phyloP scores from a whole-genome alignment of 2,329 filamentous ascomycete species.

The Colletotrichum lindemuthianum region DNA sequence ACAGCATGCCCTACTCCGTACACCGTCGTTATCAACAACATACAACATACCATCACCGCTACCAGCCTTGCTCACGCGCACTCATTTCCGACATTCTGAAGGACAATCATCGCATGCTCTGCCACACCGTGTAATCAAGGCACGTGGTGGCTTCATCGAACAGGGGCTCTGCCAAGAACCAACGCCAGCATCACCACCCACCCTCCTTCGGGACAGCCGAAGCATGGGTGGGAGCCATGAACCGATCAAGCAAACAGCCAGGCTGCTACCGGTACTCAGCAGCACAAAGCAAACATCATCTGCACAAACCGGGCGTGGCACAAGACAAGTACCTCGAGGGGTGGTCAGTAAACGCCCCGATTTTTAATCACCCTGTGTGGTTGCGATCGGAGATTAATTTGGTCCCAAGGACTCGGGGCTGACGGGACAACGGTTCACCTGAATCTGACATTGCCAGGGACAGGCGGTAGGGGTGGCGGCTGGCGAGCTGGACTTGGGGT shows the following conservation, averaged over 20 bases:
- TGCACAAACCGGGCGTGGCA: slow-evolving; percentile 14
- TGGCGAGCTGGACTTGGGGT: too few species aligned
- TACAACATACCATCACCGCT: too few species aligned
- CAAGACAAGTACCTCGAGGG: not conserved
- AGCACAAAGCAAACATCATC: not conserved
- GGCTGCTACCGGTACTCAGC: too few species aligned
- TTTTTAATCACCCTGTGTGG: not conserved
- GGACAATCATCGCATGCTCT: not conserved
- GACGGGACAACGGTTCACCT: slow-evolving; percentile 8
- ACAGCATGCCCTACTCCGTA: not conserved
- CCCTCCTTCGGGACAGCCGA: slow-evolving; percentile 1
- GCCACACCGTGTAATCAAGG: not conserved
- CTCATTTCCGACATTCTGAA: not conserved
- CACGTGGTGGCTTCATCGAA: not conserved
- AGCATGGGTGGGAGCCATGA: not conserved
- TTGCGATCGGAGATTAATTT: slow-evolving; percentile 30
- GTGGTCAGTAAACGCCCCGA: too few species aligned
- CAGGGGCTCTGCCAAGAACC: not conserved
- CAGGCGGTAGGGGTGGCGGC: not conserved
- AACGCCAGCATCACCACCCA: not conserved
- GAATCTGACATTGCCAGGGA: slow-evolving; percentile 22
- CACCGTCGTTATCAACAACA: too few species aligned
- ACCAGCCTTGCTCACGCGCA: not conserved
- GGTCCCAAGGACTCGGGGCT: slow-evolving; percentile 13
- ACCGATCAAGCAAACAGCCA: not conserved